Base-by-base conservation (phyloP, 2,329 filamentous ascomycete genomes). In the Aureobasidium lini region DNA sequence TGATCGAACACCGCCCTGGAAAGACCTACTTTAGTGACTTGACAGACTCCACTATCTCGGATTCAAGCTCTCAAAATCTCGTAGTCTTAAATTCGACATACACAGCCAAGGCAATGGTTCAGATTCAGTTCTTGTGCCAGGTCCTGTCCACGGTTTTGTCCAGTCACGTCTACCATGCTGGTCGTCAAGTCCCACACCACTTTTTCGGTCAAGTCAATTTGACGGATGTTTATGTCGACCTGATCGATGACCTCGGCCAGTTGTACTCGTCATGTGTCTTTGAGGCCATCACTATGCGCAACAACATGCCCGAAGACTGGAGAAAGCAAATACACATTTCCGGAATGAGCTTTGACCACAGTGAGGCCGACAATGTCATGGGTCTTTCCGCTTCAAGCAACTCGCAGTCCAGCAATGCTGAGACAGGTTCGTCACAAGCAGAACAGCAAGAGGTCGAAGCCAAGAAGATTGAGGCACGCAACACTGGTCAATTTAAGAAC, bases 201-300 rank as follows among this genome's bases (percentile, higher is more conserved):
- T 62, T 87, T 10, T 88, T 96, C 67, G 84, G 83, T 58, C 81
- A 84, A 29, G 82, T 95, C 65, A 95, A 95, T 68, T 81, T 95
- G 23, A 90, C 86, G 34, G 93, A 97, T 70, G 86, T 90, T 70
- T 95, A 95, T 69, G 78, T 84, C 46, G 75, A 79, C n/a, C 76
- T 96, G 39, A 81, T 95, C 28, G 82, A 84, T 62, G 84, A 85
- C 29, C 80, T 97, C 36, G 91, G 90, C 3, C 85, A 85, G 28
- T 76, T 99, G 15, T 81, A 96, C 64, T 83, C 88, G 43, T 86
- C 87, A 56, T 88, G 90, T 61, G 80, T 95, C n/a, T 87, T 86
- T 72, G 93, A 99, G 72, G 89, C 95, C 64, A 88, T 92, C 37
- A 77, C 86, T 0, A 77, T 96, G 46, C 82, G 88, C 64, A 85